These are phyloP conservation scores for Aegilops umbellulata DNA, from an alignment of 176 grass and related monocot genomes.

Conservation along the genomic window DNA sequence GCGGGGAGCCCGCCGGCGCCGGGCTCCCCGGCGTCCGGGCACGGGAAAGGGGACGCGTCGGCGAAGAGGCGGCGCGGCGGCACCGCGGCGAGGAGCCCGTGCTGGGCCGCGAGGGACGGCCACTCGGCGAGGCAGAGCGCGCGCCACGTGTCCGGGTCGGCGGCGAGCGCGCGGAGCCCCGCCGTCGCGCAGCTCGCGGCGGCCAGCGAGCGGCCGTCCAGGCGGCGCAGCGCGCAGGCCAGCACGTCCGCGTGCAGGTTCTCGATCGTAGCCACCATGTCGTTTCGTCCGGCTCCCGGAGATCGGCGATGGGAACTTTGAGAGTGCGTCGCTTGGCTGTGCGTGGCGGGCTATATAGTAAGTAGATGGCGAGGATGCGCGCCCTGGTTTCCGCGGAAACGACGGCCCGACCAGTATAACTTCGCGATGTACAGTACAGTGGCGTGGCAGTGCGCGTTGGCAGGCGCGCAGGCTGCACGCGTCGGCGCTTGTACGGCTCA, in stretches of 20 bases:
- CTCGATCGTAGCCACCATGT: constrained; percentile 42
- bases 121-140: constrained; percentile 71
- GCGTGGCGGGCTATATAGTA: neutral
- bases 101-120: constrained; percentile 45
- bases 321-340: neutral
- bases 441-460: neutral
- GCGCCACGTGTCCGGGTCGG: constrained; percentile 53
- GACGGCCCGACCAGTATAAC: neutral
- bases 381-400: neutral
- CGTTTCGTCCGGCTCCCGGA: neutral
- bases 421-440: neutral
- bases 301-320: neutral
- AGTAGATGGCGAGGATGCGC: neutral
- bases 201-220: constrained; percentile 61
- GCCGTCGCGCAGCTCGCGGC: constrained; percentile 53
- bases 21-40: neutral
- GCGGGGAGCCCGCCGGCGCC: neutral
- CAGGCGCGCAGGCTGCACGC: neutral
- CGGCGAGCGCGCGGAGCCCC: constrained; percentile 46
- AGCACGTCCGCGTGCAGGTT: constrained; percentile 65
- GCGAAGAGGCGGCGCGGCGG: constrained; percentile 52
- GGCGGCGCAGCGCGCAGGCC: constrained; percentile 44
- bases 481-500: no score
- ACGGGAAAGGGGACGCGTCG: constrained; percentile 60
- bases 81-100: constrained; percentile 20